These are phyloP conservation scores for Fragaria iinumae DNA, from an alignment of 306 rosid genomes.

Conservation along the genomic window DNA sequence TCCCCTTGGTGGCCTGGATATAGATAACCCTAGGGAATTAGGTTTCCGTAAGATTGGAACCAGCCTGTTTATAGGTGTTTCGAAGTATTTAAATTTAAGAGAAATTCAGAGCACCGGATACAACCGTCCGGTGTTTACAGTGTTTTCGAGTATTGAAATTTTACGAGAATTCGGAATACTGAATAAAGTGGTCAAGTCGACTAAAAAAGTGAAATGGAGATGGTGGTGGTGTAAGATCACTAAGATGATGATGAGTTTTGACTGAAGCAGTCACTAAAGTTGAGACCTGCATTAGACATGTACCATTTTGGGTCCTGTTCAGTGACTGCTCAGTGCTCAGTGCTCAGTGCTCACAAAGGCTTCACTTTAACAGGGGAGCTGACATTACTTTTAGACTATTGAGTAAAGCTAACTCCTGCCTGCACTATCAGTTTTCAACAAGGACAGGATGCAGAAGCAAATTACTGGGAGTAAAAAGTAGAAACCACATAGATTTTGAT, in stretches of 20 bases:
- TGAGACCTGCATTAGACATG: not conserved
- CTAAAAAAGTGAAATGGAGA: not conserved
- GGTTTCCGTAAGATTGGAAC: not conserved
- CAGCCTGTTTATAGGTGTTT: not conserved
- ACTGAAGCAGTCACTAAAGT: not conserved
- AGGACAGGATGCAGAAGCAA: not conserved
- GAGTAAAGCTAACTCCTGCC: not conserved
- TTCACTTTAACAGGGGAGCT: not conserved
- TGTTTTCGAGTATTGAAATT: not conserved
- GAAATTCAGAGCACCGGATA: not conserved
- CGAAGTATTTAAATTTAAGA: not conserved
- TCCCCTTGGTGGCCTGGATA: not conserved
- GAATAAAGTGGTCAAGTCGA: not conserved
- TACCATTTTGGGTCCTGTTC: not conserved
- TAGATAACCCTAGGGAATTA: not conserved
- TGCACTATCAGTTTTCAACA: not conserved
- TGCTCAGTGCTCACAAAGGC: not conserved
- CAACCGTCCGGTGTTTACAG: no score
- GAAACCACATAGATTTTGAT: not conserved
- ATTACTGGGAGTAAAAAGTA: not conserved
- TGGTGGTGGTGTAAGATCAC: not conserved
- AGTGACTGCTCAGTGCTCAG: not conserved
- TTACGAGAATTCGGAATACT: rapidly evolving
- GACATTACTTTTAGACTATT: not conserved
- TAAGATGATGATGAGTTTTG: not conserved